Evolutionary conservation across 2,329 filamentous ascomycete species (phyloP), one percentile per base, ranked within the genome.

Genomic region (Trichophyton schoenleinii): DNA sequence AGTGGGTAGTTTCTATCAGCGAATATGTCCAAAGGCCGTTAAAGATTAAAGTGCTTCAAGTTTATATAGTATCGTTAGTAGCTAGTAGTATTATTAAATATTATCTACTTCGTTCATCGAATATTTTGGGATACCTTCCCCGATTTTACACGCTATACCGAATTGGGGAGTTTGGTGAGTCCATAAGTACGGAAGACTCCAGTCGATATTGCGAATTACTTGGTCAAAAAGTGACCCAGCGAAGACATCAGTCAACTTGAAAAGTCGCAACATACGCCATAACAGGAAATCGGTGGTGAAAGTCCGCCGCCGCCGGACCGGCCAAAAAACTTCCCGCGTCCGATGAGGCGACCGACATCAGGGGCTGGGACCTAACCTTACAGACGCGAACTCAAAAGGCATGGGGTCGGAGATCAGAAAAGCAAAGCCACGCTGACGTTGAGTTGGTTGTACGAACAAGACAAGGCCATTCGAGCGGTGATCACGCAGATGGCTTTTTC

Each of bases 11-110:
- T 34, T 53, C 48, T 53, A 13, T 53, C 48, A 53, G 34, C 48
- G 48, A 53, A 53, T 53, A 53, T 53, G 48, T 53, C 48, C 25
- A 25, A 34, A 53, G 48, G 25, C 48, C 25, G 48, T 52, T 52
- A 52, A 52, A 52, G 48, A 52, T 52, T 52, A 52, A 34, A 52
- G 48, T 53, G 34, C 48, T 34, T 53, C 48, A 34, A 53, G 48
- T 34, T 53, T 53, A 31, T 53, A 3, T 18, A 53, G 34, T 53
- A 53, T 53, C 22, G 25, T 53, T 34, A 53, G 15, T 53, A 34
- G 44, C 44, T 18, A 1, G 18, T 48, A 25, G 44, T 48, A 48
- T 48, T 48, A 48, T 48, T 48, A 48, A 48, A 22, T 48, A 48
- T 48, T 48, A 48, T 8, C 25, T 22, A 22, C 44, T 46, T 46